Base-by-base conservation (phyloP, 2,329 filamentous ascomycete genomes). In the Clonostachys rhizophaga region DNA sequence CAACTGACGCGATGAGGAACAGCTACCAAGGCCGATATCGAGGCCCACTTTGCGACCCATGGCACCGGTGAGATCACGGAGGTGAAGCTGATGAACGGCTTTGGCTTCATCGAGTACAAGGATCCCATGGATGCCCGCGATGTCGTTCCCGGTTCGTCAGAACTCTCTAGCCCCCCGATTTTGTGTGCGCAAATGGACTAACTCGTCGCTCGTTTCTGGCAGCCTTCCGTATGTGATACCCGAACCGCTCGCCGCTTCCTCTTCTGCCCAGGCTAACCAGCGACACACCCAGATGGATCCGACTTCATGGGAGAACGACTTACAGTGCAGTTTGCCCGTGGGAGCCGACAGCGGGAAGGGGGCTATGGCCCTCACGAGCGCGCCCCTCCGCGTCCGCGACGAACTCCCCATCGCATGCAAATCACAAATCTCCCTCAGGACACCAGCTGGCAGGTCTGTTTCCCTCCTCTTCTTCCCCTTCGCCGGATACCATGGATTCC, bases 361-460 rank as follows among this genome's bases (percentile, higher is more conserved):
- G 68, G 70, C 59, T 76, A 75, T 58, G 69, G 70, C 51, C 68
- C 65, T 58, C 72, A 78, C 55, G 81, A 84, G 60, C 77, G 81
- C 58, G 72, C 70, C 47, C 72, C 78, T 53, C 79, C 81, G 55
- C 89, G 94, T 64, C 94, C 94, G 55, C 87, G 94, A 65, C 91
- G 94, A 69, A 99, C 94, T 58, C 85, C 91, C 58, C 91, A 91
- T 71, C 88, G 94, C 69, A 97, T 99, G 94, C 87, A 92, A 71
- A 95, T 99, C 65, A 88, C 89, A 77, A 92, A 91, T 76, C 89
- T 99, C 71, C 91, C 92, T 68, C 85, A 83, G 75, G 92, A 97
- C 79, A 99, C 94, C 79, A 96, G 91, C 84, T 99, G 94, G 94
- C 94, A 99, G 94, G 94, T 99, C 87, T 94, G 94, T 88, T 76